These are phyloP conservation scores for Torulaspora globosa DNA, from an alignment of 1,139 yeast species.

Conservation along the genomic window DNA sequence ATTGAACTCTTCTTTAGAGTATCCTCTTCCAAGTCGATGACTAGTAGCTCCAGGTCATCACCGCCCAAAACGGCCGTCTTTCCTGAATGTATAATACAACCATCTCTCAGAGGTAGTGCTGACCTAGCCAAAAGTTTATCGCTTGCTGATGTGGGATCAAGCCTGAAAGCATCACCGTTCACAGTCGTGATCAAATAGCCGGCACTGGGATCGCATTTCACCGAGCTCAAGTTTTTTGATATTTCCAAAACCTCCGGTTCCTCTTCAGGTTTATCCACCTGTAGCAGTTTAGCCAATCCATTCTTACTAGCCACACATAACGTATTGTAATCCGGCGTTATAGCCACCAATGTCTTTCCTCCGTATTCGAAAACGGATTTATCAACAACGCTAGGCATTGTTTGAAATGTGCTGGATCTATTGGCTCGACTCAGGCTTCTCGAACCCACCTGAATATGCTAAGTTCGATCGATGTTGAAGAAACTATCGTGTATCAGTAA, in stretches of 20 bases:
- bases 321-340: slow-evolving; percentile 24
- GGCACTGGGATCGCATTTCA: slow-evolving; percentile 17
- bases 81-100: slow-evolving; percentile 66
- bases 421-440: neutral
- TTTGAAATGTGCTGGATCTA: neutral
- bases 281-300: slow-evolving; percentile 31
- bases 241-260: slow-evolving; percentile 36
- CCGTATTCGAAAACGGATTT: slow-evolving; percentile 34
- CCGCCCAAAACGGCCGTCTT: slow-evolving; percentile 69
- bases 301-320: slow-evolving; percentile 32
- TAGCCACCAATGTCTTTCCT: slow-evolving; percentile 30
- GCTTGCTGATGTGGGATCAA: slow-evolving; percentile 16
- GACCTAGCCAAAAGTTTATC: slow-evolving; percentile 27
- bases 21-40: slow-evolving; percentile 49
- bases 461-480: neutral
- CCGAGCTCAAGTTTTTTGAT: slow-evolving; percentile 23
- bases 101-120: slow-evolving; percentile 63
- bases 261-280: slow-evolving; percentile 26
- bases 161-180: slow-evolving; percentile 31
- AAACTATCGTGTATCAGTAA: neutral
- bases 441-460: neutral
- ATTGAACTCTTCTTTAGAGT: slow-evolving; percentile 37
- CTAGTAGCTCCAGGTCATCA: slow-evolving; percentile 60
- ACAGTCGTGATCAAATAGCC: slow-evolving; percentile 26
- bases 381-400: slow-evolving; percentile 18